A percentile compares a stretch with the other conserved stretches of the same genome.
phyloP scores from a whole-genome alignment of 2,329 filamentous ascomycete genomes.

The Botryotinia narcissicola region DNA sequence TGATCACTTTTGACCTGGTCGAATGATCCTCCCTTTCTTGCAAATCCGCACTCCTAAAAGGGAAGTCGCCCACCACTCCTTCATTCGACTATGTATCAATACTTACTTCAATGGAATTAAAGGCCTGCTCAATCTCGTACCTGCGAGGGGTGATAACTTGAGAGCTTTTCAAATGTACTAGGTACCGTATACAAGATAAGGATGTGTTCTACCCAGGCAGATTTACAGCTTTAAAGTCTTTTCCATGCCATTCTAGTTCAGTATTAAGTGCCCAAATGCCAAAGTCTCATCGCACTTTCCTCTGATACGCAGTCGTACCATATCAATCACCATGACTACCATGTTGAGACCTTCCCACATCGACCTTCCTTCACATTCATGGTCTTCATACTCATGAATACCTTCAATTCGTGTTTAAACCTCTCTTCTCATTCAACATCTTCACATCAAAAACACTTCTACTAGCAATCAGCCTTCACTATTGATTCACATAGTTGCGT shows the following conservation, averaged over 20 bases:
- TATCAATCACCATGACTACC: background rate
- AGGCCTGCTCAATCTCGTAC: background rate
- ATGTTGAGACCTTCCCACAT: background rate
- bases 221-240: background rate
- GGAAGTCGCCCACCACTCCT: background rate
- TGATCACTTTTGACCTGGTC: background rate
- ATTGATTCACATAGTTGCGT: background rate
- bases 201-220: background rate
- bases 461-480: background rate
- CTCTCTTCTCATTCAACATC: background rate
- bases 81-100: background rate
- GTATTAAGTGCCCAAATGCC: background rate
- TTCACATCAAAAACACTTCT: background rate
- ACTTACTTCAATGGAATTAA: background rate
- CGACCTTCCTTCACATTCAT: background rate
- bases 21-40: background rate
- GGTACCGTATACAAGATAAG: background rate
- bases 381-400: background rate
- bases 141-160: background rate
- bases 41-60: background rate
- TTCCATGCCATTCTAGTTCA: background rate
- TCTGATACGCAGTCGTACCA: background rate
- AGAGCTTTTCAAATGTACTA: background rate
- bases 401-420: background rate
- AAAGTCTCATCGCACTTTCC: background rate